Evolutionary conservation across 805 yeast genomes (phyloP).

Genomic region (Candida dajiaensis): DNA sequence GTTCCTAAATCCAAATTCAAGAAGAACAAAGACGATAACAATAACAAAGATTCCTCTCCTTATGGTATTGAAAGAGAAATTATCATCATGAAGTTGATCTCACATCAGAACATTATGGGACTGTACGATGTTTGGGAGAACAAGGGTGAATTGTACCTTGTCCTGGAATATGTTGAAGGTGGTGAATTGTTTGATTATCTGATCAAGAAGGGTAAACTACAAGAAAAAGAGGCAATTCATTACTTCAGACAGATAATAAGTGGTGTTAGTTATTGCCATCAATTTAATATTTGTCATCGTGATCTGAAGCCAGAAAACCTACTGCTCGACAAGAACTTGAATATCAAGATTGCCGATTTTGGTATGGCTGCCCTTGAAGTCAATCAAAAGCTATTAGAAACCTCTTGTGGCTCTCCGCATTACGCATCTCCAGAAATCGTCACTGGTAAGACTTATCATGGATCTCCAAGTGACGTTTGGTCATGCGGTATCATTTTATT

Average conservation of each 20-base stretch:
- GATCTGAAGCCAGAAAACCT: constrained; percentile 82
- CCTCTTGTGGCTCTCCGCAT: constrained; percentile 97
- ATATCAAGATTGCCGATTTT: constrained; percentile 95
- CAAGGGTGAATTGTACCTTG: constrained; percentile 74
- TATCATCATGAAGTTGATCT: constrained; percentile 75
- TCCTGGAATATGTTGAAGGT: constrained; percentile 93
- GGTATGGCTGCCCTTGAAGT: constrained; percentile 98
- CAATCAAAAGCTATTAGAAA: constrained; percentile 74
- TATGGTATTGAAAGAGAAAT: constrained; percentile 86
- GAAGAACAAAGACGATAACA: constrained; percentile 18
- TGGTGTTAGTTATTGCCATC: constrained; percentile 81
- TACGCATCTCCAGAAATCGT: constrained; percentile 98
- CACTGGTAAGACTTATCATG: constrained; percentile 91
- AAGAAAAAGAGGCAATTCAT: constrained; percentile 83
- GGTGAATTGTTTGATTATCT: constrained; percentile 93
- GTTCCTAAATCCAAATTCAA: constrained; percentile 78
- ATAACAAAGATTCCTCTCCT: constrained; percentile 54
- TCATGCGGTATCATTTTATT: constrained; percentile 94
- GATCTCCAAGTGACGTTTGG: constrained; percentile 97
- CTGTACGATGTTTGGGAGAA: constrained; percentile 86
- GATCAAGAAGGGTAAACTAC: constrained; percentile 81
- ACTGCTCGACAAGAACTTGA: constrained; percentile 72
- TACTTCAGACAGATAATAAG: constrained; percentile 83
- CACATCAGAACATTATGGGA: constrained; percentile 74
- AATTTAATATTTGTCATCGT: constrained; percentile 82